These are phyloP conservation scores for Trichoderma asperelloides DNA, from an alignment of 495 filamentous ascomycete genomes.

Conservation along the genomic window DNA sequence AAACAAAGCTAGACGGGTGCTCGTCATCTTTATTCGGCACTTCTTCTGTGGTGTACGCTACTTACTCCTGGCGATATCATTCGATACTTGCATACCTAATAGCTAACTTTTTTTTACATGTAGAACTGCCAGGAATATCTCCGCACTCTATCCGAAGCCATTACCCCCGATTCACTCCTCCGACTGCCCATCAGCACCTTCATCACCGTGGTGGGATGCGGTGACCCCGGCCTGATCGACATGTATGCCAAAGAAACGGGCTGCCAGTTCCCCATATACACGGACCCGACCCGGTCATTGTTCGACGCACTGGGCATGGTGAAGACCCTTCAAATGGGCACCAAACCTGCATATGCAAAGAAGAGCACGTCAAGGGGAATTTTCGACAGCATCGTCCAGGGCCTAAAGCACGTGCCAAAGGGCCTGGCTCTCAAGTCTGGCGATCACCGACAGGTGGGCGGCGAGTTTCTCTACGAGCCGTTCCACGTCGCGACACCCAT, in stretches of 20 bases:
- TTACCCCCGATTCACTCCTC: slow-evolving; percentile 49
- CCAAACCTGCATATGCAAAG: slow-evolving; percentile 57
- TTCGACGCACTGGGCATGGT: slow-evolving; percentile 69
- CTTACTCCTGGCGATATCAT: slow-evolving; percentile 4
- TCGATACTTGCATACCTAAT: slow-evolving; percentile 8
- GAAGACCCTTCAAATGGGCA: slow-evolving; percentile 51
- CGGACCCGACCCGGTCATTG: slow-evolving; percentile 61
- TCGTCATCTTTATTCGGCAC: slow-evolving; percentile 78
- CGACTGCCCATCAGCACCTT: slow-evolving; percentile 49
- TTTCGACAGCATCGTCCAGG: slow-evolving; percentile 45
- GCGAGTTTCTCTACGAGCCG: slow-evolving; percentile 73
- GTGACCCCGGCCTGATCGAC: slow-evolving; percentile 61
- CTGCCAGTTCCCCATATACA: slow-evolving; percentile 74
- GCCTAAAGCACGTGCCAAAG: slow-evolving; percentile 40
- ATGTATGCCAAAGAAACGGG: slow-evolving; percentile 53
- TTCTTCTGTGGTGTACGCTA: slow-evolving; percentile 79
- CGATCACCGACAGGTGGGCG: slow-evolving; percentile 63
- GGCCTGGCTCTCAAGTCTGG: slow-evolving; percentile 57
- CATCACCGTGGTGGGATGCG: slow-evolving; percentile 71
- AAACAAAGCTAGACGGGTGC: slow-evolving; percentile 45
- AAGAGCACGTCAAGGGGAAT: slow-evolving; percentile 37
- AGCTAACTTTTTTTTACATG: slow-evolving; percentile 10
- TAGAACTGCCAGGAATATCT: slow-evolving; percentile 71
- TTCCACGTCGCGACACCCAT: slow-evolving; percentile 24
- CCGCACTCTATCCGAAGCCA: slow-evolving; percentile 47